Evolutionary conservation across 768 basidiomycete genomes (phyloP).

Genomic region (Collybia mongolica): DNA sequence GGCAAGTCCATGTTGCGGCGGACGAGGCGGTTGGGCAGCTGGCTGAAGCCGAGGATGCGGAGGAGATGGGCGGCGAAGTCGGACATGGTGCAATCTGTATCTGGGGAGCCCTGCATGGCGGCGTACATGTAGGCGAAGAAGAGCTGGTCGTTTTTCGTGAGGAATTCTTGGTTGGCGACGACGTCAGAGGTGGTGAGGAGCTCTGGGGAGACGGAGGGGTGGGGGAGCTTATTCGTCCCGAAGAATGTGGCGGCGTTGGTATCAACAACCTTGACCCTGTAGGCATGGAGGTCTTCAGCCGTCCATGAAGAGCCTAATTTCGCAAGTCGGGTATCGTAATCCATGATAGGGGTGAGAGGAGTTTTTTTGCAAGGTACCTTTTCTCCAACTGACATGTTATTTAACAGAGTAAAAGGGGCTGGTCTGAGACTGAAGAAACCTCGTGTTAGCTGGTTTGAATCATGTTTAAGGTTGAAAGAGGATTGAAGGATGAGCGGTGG

Average conservation of each 20-base stretch:
- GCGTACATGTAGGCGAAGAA: slow-evolving; percentile 14
- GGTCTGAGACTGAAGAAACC: too few species aligned
- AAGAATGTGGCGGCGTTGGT: slow-evolving; percentile 12
- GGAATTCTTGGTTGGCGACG: slow-evolving; percentile 5
- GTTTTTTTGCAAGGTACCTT: not conserved
- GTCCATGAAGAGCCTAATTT: slow-evolving; percentile 16
- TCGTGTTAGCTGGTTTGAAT: too few species aligned
- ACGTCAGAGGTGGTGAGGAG: slow-evolving; percentile 8
- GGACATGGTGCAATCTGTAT: slow-evolving; percentile 1
- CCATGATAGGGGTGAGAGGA: not conserved
- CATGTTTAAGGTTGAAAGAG: too few species aligned
- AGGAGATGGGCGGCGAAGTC: slow-evolving; percentile 13
- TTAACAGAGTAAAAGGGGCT: too few species aligned
- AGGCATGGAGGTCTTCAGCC: slow-evolving; percentile 7
- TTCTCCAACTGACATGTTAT: too few species aligned
- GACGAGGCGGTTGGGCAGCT: slow-evolving; percentile 9
- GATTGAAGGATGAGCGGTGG: too few species aligned
- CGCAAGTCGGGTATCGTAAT: slow-evolving; percentile 1
- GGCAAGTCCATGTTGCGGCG: slow-evolving; percentile 14
- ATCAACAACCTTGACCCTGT: slow-evolving; percentile 13
- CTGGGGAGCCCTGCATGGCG: slow-evolving; percentile 3
- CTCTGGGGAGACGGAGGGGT: slow-evolving; percentile 2
- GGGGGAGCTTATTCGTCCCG: slow-evolving; percentile 1
- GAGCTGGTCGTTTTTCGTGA: slow-evolving; percentile 12
- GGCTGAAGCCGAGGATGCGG: slow-evolving; percentile 11